phyloP scores from a whole-genome alignment of 2,329 filamentous ascomycete species.

The Microcyclospora pomicola region DNA sequence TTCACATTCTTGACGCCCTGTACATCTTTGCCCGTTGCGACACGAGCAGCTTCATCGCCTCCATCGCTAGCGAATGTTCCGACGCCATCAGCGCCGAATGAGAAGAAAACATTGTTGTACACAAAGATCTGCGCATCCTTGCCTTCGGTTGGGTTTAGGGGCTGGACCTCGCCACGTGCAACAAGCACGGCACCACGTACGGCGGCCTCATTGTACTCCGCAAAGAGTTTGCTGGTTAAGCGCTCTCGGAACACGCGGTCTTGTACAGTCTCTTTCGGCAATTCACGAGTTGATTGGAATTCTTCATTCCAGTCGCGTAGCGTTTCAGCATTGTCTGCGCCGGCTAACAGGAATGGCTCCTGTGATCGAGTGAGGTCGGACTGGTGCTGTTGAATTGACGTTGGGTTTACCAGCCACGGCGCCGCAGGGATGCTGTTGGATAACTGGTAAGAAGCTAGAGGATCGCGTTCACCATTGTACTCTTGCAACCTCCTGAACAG shows the following conservation, averaged over 20 bases:
- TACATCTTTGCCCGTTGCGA: conserved; percentile 94
- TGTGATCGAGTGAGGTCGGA: conserved; percentile 80
- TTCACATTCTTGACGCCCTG: conserved; percentile 89
- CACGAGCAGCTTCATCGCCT: conserved; percentile 86
- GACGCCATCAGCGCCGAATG: conserved; percentile 91
- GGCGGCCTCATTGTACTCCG: conserved; percentile 93
- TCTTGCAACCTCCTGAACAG: conserved; percentile 70
- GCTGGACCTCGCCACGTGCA: conserved; percentile 79
- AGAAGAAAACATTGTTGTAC: conserved; percentile 99
- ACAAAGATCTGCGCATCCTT: conserved; percentile 95
- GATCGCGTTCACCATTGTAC: conserved; percentile 71
- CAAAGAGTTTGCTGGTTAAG: conserved; percentile 87
- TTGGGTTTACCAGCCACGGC: conserved; percentile 74
- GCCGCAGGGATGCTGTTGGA: conserved; percentile 86
- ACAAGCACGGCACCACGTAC: conserved; percentile 84
- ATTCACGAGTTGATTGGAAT: conserved; percentile 89
- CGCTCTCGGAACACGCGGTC: conserved; percentile 93
- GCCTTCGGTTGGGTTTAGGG: conserved; percentile 85
- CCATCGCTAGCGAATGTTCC: conserved; percentile 94
- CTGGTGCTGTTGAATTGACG: conserved; percentile 55
- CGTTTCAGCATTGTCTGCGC: conserved; percentile 86
- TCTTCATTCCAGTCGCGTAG: conserved; percentile 98
- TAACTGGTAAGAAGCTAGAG: conserved; percentile 85
- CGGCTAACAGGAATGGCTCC: conserved; percentile 79
- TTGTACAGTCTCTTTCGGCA: conserved; percentile 86